These are phyloP conservation scores for Pseudonectria buxi DNA, from an alignment of 2,329 filamentous ascomycete species.

Conservation along the genomic window DNA sequence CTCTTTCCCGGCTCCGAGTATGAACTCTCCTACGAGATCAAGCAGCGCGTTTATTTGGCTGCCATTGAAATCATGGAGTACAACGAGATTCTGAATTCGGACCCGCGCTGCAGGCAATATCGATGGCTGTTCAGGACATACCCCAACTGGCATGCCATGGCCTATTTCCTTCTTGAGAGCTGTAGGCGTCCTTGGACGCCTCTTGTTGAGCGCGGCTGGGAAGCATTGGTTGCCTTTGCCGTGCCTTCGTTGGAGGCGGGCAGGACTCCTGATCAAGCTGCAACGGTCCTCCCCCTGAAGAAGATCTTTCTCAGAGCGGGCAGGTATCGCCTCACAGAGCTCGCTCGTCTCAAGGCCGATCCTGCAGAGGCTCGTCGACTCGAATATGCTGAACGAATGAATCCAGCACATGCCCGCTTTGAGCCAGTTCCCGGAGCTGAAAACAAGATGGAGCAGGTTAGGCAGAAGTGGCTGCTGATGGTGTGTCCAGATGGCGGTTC, in stretches of 20 bases:
- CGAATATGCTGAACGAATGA: constrained; percentile 42
- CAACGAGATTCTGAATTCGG: constrained; percentile 57
- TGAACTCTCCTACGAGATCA: constrained; percentile 53
- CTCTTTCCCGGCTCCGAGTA: constrained; percentile 53
- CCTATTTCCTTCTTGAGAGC: constrained; percentile 41
- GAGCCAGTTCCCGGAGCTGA: constrained; percentile 42
- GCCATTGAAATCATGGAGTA: constrained; percentile 70
- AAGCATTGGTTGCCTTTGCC: constrained; percentile 35
- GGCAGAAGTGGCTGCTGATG: constrained; percentile 45
- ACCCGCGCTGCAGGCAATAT: constrained; percentile 41
- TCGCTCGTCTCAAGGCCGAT: constrained; percentile 41
- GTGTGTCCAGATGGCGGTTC: constrained; percentile 30
- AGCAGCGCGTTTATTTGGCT: constrained; percentile 63
- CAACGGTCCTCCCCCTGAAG: constrained; percentile 47
- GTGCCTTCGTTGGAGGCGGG: constrained; percentile 35
- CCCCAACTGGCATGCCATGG: constrained; percentile 45
- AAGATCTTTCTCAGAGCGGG: constrained; percentile 48
- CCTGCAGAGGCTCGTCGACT: constrained; percentile 42
- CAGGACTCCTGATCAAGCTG: constrained; percentile 38
- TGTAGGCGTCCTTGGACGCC: constrained; percentile 42
- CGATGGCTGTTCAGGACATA: constrained; percentile 46
- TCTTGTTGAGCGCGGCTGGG: constrained; percentile 44
- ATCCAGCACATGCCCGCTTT: constrained; percentile 39
- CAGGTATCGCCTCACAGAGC: constrained; percentile 44
- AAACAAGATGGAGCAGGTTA: constrained; percentile 36